Base-by-base conservation (phyloP, 306 rosid genomes). In the Casuarina equisetifolia region DNA sequence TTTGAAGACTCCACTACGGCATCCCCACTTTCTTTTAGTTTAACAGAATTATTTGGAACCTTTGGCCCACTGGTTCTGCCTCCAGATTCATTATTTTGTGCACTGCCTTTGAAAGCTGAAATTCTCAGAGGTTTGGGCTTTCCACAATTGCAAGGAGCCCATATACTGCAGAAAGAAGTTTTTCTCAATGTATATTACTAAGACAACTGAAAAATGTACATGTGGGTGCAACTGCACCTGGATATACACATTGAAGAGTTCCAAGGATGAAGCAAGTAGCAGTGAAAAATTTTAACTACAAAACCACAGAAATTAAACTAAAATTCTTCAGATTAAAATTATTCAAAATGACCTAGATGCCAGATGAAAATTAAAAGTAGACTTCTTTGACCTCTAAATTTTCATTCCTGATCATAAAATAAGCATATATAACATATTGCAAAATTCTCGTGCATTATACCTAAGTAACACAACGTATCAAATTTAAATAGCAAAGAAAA, bases 91-190 rank as follows among this genome's bases (percentile, higher is more conserved):
- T 81, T 86, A 82, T 89, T 83, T 76, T 81, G 89, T 20, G 91
- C 92, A 76, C 59, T 82, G 74, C 98, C 90, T 85, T 93, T 93
- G 81, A 93, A 93, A 85, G 91, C 89, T 43, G 90, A 85, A 78
- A 91, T 81, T 78, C 80, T 90, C 68, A 89, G 82, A 72, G 86
- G 84, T 80, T 82, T 87, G 67, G 77, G 74, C 73, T 82, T 85
- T 73, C 85, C 90, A 73, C 80, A 64, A 74, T 84, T 85, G 81
- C 67, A 77, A 83, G 87, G 86, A 81, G 89, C 81, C 86, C 96
- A 96, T 90, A 90, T 90, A 90, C 98, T 93, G 90, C 75, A 96
- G 84, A 90, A 90, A 82, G 76, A 90, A 85, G 72, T 55, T 81
- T 25, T 81, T 86, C 82, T 81, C 74, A 82, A 78, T 86, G 75